A percentile compares a stretch with the other conserved stretches of the same genome.
Conservation (phyloP, 176 grass and related monocot species). For the Lolium rigidum region DNA sequence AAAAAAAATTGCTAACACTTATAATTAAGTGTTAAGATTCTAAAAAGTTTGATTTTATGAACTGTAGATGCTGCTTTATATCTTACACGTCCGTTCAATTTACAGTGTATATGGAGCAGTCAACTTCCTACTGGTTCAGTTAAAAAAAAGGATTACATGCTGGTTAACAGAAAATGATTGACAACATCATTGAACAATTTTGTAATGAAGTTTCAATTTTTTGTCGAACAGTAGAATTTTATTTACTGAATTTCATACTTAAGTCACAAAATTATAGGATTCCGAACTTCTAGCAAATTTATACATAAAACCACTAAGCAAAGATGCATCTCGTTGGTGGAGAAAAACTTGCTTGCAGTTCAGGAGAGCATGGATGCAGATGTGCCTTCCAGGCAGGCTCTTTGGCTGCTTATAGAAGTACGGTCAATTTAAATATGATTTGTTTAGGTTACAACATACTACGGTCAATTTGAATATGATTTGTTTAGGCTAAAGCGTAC, state of each 20-base stretch:
- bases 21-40: background rate
- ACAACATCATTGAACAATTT: conserved; percentile 66
- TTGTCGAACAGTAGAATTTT: background rate
- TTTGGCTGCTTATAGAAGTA: too few species aligned
- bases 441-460: too few species aligned
- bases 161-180: conserved; percentile 46
- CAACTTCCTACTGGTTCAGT: background rate
- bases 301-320: conserved; percentile 49
- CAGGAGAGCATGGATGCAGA: conserved; percentile 91
- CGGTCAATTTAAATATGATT: too few species aligned
- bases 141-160: too few species aligned
- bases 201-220: conserved; percentile 45
- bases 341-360: conserved; percentile 77
- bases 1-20: too few species aligned
- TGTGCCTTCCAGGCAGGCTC: background rate
- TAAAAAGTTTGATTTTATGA: background rate
- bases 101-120: background rate
- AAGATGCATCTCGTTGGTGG: conserved; percentile 17
- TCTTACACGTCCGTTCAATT: background rate
- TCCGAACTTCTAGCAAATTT: conserved; percentile 47
- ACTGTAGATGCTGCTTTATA: background rate
- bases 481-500: too few species aligned
- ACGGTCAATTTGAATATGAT: too few species aligned
- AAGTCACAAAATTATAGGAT: conserved; percentile 31
- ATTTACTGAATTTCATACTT: conserved; percentile 33